Evolutionary conservation across 805 yeast genomes (phyloP), one percentile per base, ranked within the genome.

Genomic region (Nakazawaea holstii): DNA sequence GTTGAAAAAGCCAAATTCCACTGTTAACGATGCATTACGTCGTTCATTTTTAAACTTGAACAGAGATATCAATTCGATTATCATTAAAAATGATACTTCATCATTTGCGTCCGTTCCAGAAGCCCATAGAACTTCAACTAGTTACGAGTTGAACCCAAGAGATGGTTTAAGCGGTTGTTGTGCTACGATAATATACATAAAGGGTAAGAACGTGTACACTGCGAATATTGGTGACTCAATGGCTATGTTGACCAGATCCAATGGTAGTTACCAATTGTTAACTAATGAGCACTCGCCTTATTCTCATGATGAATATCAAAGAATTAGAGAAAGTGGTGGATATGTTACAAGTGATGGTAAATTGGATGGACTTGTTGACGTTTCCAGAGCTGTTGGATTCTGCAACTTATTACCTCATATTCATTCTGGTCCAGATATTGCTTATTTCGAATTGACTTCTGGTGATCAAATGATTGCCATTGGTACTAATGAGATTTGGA

Each of bases 151-250:
- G 35, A 69, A 70, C 9, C 82, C 79, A 13, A 79, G 77, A 20
- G 98, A 92, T 61, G 78, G 81, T 4, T 65, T 75, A 35, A 79
- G 91, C 13, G 99, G 99, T 10, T 85, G 95, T 39, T 80, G 95
- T 52, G 86, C 89, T 0, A 83, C 97, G 0, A 80, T 89, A 10
- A 72, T 89, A 11, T 94, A 88, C 61, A 74, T 92, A 55, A 80
- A 79, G 51, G 95, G 84, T 15, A 77, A 77, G 45, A 74, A 70
- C 46, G 61, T 90, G 20, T 89, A 83, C 62, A 75, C 90, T 24
- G 97, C 97, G 2, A 91, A 91, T 53, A 78, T 88, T 46, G 99
- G 99, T 57, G 97, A 94, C 58, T 81, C 88, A 2, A 84, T 84
- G 74, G 91, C 89, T 1, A 71, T 94, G 43, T 62, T 92, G 43